These are phyloP conservation scores for Talaromyces stipitatus DNA, from an alignment of 495 filamentous ascomycete species.

Conservation along the genomic window DNA sequence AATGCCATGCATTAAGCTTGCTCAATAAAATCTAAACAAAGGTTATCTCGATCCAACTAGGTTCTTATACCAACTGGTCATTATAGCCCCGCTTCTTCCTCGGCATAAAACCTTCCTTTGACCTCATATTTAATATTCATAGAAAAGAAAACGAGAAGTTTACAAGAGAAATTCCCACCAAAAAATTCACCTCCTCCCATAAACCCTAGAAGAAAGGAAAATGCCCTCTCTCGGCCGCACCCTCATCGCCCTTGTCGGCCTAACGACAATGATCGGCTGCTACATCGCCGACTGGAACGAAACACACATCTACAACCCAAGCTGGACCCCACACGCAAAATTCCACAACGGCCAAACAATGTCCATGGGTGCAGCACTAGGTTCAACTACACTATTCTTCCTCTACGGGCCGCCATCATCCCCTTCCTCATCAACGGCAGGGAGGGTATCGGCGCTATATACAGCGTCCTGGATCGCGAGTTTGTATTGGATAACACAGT, in stretches of 20 bases:
- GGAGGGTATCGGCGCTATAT: constrained; percentile 13
- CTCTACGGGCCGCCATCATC: constrained; percentile 25
- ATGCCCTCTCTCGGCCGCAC: constrained; percentile 18
- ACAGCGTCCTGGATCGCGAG: constrained; percentile 35
- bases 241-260: constrained; percentile 35
- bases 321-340: constrained; percentile 49
- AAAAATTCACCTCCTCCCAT: not conserved
- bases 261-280: constrained; percentile 31
- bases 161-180: no score
- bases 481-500: constrained; percentile 43
- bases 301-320: constrained; percentile 48
- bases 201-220: not conserved
- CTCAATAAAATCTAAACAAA: no score
- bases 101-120: not conserved
- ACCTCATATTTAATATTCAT: not conserved
- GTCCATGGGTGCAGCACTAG: constrained; percentile 35
- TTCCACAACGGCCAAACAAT: constrained; percentile 53
- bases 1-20: no score
- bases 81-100: not conserved
- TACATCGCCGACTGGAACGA: constrained; percentile 40
- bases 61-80: not conserved
- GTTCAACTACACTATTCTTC: constrained; percentile 41
- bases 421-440: not conserved
- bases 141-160: not conserved
- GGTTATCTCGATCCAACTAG: not conserved